A percentile compares a stretch with the other conserved stretches of the same genome.
Conservation (phyloP, 2,329 filamentous ascomycete species). For the Dichotomopilus funicola region DNA sequence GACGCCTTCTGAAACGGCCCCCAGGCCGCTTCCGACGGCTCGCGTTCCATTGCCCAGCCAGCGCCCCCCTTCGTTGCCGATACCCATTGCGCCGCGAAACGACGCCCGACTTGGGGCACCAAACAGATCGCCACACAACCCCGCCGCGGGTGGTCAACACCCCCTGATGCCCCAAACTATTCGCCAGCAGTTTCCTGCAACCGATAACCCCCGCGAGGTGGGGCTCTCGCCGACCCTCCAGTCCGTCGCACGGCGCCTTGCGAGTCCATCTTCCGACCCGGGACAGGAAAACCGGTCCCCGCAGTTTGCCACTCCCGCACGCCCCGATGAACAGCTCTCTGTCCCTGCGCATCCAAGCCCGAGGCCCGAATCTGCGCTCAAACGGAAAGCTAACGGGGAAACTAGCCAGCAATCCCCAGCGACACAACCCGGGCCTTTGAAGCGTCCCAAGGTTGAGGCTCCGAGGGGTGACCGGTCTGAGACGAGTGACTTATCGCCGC, state of each 20-base stretch:
- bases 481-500: neutral
- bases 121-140: neutral
- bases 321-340: neutral
- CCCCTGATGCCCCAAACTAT: neutral
- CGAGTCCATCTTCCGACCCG: neutral
- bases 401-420: neutral
- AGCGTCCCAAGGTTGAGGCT: conserved; percentile 3
- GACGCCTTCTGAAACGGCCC: neutral
- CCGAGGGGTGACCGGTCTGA: neutral
- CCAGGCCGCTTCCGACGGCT: neutral
- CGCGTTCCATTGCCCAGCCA: neutral
- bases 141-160: neutral
- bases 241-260: neutral
- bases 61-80: neutral
- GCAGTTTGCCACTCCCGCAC: neutral
- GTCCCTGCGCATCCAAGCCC: neutral
- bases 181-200: neutral
- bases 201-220: neutral
- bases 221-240: neutral
- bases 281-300: neutral
- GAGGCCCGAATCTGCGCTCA: neutral
- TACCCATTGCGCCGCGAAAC: neutral
- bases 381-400: conserved; percentile 12
- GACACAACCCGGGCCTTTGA: neutral
- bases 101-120: neutral